phyloP scores from a whole-genome alignment of 331 rosid species.

The Quercus phellos region DNA sequence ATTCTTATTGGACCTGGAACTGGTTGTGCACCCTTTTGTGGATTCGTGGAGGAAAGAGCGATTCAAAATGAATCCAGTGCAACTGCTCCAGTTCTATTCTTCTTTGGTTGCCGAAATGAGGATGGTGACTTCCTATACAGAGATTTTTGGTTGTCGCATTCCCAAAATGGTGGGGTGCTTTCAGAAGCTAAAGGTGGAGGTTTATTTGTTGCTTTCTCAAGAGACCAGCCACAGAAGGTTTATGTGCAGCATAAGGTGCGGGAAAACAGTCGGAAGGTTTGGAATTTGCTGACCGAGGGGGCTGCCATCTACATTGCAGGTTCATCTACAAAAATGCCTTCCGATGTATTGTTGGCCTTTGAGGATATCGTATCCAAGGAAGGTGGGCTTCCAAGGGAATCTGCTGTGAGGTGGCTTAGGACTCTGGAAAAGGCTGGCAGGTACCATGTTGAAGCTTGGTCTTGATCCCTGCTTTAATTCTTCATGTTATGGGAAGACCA shows the following conservation, averaged over 20 bases:
- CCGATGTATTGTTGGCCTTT: slow-evolving; percentile 71
- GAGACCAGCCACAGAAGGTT: slow-evolving; percentile 76
- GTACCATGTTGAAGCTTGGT: slow-evolving; percentile 86
- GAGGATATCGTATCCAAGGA: slow-evolving; percentile 69
- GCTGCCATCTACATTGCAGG: slow-evolving; percentile 83
- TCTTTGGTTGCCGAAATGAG: slow-evolving; percentile 79
- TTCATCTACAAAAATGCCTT: slow-evolving; percentile 88
- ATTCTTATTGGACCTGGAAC: slow-evolving; percentile 88
- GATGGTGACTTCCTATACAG: slow-evolving; percentile 65
- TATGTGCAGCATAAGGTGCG: slow-evolving; percentile 86
- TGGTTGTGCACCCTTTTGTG: slow-evolving; percentile 88
- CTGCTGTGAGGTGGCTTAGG: slow-evolving; percentile 67
- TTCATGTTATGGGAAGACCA: neutral
- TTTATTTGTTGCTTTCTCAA: slow-evolving; percentile 78
- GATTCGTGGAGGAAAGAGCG: slow-evolving; percentile 84
- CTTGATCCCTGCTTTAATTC: slow-evolving; percentile 23
- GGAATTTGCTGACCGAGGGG: slow-evolving; percentile 68
- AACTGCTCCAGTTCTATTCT: slow-evolving; percentile 71
- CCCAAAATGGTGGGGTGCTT: slow-evolving; percentile 53
- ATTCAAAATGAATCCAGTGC: slow-evolving; percentile 39
- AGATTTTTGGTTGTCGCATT: slow-evolving; percentile 70
- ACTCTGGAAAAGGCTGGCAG: slow-evolving; percentile 63
- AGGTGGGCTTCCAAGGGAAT: slow-evolving; percentile 57
- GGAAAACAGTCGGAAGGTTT: slow-evolving; percentile 64
- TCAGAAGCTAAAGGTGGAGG: slow-evolving; percentile 84